Base-by-base conservation (phyloP, 1,139 yeast genomes). In the Candida dubliniensis region DNA sequence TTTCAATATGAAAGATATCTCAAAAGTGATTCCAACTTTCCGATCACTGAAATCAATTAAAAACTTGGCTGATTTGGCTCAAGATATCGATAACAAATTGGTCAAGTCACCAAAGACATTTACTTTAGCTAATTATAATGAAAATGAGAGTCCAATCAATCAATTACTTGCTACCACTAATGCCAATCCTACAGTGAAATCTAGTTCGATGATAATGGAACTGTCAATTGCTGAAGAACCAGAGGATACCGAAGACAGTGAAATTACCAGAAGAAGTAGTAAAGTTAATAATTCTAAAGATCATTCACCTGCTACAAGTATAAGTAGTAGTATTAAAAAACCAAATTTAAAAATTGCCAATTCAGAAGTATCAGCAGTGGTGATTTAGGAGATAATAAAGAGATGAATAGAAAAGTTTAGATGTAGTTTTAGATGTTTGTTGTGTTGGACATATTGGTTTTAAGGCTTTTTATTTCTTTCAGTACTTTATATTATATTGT, bases 21-120 rank as follows among this genome's bases (percentile, higher is more conserved):
- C 67, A 23, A 65, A 64, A 47, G 59, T 69, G 24, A 69, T 71
- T 42, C 75, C 76, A 14, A 67, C 74, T 4, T 70, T 65, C 45
- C 63, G 64, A 51, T 49, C 71, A 3, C 62, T 67, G 26, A 64
- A 62, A 45, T 64, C 74, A 2, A 64, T 69, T 43, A 56, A 59
- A 29, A 61, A 67, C 50, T 55, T 69, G 45, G 59, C 61, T 38
- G 63, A 57, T 41, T 48, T 59, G 26, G 47, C 47, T 34, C 45
- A 46, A 31, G 37, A 40, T 8, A 50, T 54, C 15, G 54, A 56
- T 9, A 47, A 48, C 37, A 58, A 57, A 35, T 51, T 54, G 29
- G 76, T 71, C 2, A 73, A 72, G 48, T 69, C 75, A 2, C 78
- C 78, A 18, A 73, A 73, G 54, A 71, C 74, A 0, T 72, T 64